phyloP scores from a whole-genome alignment of 1,284 basidiomycete genomes.

The Ceratobasidium sp. region DNA sequence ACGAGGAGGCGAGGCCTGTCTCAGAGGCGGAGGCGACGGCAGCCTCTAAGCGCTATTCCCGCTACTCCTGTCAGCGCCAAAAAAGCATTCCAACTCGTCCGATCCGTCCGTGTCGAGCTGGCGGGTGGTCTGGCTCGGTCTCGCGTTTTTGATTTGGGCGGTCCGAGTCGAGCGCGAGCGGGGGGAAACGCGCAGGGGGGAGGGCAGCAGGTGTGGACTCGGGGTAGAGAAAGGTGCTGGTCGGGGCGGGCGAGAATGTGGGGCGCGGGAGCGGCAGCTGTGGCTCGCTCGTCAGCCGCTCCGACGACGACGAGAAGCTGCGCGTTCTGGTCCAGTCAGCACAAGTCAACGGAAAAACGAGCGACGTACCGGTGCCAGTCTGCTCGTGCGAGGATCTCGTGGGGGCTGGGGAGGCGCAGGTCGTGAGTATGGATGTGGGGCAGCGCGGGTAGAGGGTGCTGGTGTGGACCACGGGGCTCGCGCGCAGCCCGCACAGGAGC shows the following conservation, averaged over 20 bases:
- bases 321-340: background rate
- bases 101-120: background rate
- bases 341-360: background rate
- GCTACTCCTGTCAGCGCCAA: background rate
- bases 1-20: background rate
- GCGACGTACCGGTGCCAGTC: constrained; percentile 11
- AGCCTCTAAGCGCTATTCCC: background rate
- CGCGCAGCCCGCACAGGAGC: constrained; percentile 15
- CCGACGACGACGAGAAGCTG: background rate
- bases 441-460: background rate
- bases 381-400: constrained; percentile 32
- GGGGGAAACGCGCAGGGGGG: background rate
- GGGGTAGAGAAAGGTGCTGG: constrained; percentile 15
- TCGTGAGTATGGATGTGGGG: constrained; percentile 16
- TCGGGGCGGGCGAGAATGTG: constrained; percentile 15
- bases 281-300: constrained; percentile 17
- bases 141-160: constrained; percentile 15
- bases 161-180: background rate
- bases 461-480: constrained; percentile 26
- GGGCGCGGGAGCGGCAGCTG: background rate
- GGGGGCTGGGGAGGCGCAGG: constrained; percentile 29
- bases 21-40: background rate
- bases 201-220: background rate
- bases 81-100: background rate
- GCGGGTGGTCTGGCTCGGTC: background rate